These are phyloP conservation scores for Rhamnella rubrinervis DNA, from an alignment of 331 rosid genomes.

Conservation along the genomic window DNA sequence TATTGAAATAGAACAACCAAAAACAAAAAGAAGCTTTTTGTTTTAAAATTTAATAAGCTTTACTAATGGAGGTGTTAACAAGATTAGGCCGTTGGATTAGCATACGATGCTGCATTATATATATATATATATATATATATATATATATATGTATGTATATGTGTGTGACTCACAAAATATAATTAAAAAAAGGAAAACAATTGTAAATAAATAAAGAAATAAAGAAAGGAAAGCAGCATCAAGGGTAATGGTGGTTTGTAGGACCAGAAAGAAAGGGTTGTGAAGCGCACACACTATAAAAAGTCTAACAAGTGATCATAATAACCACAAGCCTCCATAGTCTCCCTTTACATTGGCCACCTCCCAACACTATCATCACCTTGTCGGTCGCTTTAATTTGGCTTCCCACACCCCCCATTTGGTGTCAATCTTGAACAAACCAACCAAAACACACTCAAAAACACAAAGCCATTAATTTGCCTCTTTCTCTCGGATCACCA, in stretches of 20 bases:
- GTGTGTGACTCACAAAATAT: too few relatives aligned
- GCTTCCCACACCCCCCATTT: neutral
- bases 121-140: too few relatives aligned
- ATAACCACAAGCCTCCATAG: conserved; percentile 61
- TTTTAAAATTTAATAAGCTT: too few relatives aligned
- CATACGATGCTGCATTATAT: too few relatives aligned
- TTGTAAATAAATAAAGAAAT: neutral
- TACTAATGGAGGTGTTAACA: too few relatives aligned
- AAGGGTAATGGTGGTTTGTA: conserved; percentile 25
- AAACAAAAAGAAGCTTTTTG: too few relatives aligned
- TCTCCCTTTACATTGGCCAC: conserved; percentile 61
- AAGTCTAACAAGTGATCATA: conserved; percentile 44
- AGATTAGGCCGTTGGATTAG: too few relatives aligned
- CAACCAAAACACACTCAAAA: neutral
- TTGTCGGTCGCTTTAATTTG: conserved; percentile 51
- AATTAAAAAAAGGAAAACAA: too few relatives aligned
- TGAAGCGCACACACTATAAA: conserved; percentile 24
- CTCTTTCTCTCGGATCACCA: neutral
- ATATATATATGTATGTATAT: too few relatives aligned
- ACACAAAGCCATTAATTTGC: neutral
- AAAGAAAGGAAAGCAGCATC: neutral
- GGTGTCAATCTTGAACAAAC: neutral
- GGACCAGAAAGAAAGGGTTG: conserved; percentile 23
- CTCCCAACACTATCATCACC: conserved; percentile 74
- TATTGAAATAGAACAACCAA: too few relatives aligned